Percentiles rank a stretch among this genome's conserved stretches.
Evolutionary conservation across 352 stramenopile genomes (phyloP).

Genomic region (Globisporangium paddicum): DNA sequence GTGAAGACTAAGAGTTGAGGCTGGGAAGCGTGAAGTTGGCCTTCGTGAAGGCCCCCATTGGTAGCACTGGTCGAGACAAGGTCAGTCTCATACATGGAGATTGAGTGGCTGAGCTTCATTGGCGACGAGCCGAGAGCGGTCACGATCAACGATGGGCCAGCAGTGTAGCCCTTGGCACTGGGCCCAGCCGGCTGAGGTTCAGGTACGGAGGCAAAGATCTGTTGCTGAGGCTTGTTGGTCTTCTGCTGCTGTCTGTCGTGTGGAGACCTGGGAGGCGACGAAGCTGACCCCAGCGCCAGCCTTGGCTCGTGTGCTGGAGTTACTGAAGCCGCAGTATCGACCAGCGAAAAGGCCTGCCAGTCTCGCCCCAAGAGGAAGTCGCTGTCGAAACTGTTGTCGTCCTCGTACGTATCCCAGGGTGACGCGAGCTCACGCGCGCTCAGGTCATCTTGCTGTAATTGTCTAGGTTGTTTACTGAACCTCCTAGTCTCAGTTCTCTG

Average conservation of each 20-base stretch:
- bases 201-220: not conserved
- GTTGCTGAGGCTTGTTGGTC: not conserved
- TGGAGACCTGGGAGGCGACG: not conserved
- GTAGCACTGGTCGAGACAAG: not conserved
- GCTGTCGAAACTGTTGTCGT: not conserved
- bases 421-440: not conserved
- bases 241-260: not conserved
- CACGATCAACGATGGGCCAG: not conserved
- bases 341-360: constrained; percentile 1
- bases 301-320: not conserved
- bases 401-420: constrained; percentile 6
- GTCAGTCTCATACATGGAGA: not conserved
- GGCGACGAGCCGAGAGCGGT: not conserved
- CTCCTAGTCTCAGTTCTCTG: not conserved
- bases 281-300: not conserved
- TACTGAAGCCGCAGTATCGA: not conserved
- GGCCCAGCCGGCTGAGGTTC: not conserved
- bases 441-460: not conserved
- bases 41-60: too few species aligned
- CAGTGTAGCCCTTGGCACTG: not conserved
- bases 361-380: not conserved
- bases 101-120: not conserved
- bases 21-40: not conserved
- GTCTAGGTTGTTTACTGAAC: not conserved
- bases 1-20: not conserved